Percentiles rank a stretch among this genome's conserved stretches.
These are phyloP conservation scores for Cladophialophora chaetospira DNA, from an alignment of 2,329 filamentous ascomycete genomes.

Conservation along the genomic window DNA sequence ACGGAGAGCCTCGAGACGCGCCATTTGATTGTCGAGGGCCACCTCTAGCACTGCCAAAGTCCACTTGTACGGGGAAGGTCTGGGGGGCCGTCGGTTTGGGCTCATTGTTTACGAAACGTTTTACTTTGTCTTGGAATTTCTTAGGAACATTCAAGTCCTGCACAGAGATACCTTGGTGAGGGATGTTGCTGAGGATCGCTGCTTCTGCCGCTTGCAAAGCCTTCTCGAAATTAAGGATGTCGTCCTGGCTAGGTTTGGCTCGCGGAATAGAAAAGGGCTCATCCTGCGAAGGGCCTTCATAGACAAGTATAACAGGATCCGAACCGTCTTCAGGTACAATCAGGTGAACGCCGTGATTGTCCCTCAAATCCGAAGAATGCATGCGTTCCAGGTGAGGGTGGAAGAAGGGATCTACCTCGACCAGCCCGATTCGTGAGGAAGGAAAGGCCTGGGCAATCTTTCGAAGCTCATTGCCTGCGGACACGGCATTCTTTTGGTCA, in stretches of 20 bases:
- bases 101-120: slow-evolving; percentile 52
- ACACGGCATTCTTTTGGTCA: slow-evolving; percentile 73
- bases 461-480: slow-evolving; percentile 52
- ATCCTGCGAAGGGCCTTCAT: slow-evolving; percentile 46
- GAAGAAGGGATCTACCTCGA: slow-evolving; percentile 53
- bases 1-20: slow-evolving; percentile 19
- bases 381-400: slow-evolving; percentile 49
- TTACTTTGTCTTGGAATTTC: slow-evolving; percentile 60
- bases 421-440: slow-evolving; percentile 46
- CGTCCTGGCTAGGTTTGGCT: slow-evolving; percentile 56
- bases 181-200: slow-evolving; percentile 55
- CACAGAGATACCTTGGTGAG: slow-evolving; percentile 29
- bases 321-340: slow-evolving; percentile 51
- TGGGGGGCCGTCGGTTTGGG: slow-evolving; percentile 39
- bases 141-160: slow-evolving; percentile 33
- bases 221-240: slow-evolving; percentile 59
- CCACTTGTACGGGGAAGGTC: slow-evolving; percentile 59
- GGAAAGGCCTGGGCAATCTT: slow-evolving; percentile 53
- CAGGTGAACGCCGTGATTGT: slow-evolving; percentile 51
- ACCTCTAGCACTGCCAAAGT: slow-evolving; percentile 28
- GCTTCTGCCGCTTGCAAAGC: slow-evolving; percentile 61
- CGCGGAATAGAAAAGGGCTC: slow-evolving; percentile 48
- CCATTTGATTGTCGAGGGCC: slow-evolving; percentile 15
- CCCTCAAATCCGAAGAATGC: slow-evolving; percentile 42
- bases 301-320: slow-evolving; percentile 52